Conservation (phyloP, 805 yeast genomes). For the Kurtzmaniella cleridarum region DNA sequence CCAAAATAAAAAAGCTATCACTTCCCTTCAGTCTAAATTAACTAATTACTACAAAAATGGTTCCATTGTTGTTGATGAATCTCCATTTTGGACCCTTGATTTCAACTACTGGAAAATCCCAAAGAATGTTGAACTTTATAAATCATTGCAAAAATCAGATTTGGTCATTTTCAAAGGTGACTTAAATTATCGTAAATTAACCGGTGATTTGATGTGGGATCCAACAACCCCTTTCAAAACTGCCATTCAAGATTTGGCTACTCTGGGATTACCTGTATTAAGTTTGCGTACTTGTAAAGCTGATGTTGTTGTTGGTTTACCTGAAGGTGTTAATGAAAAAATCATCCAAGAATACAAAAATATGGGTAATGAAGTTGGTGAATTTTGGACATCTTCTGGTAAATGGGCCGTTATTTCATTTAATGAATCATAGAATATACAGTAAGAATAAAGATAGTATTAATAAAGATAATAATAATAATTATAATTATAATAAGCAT, state of each 20-base stretch:
- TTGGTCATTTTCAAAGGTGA: conserved; percentile 91
- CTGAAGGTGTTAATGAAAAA: conserved; percentile 65
- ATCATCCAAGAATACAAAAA: conserved; percentile 56
- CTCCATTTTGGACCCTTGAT: conserved; percentile 84
- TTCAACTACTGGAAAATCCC: conserved; percentile 71
- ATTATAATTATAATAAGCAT: too few species aligned
- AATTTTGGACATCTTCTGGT: conserved; percentile 84
- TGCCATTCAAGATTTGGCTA: conserved; percentile 67
- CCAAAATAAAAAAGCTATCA: conserved; percentile 17
- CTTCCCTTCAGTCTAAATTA: conserved; percentile 16
- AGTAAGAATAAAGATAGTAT: too few species aligned
- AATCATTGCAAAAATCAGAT: conserved; percentile 56
- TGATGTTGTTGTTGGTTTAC: conserved; percentile 86
- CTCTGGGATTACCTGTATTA: conserved; percentile 57
- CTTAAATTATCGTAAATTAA: conserved; percentile 87
- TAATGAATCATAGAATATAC: too few species aligned
- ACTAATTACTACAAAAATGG: conserved; percentile 14
- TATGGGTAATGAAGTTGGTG: conserved; percentile 56
- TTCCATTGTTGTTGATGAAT: conserved; percentile 32
- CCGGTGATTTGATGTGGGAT: conserved; percentile 89
- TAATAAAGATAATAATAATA: too few species aligned
- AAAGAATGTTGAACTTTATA: conserved; percentile 58
- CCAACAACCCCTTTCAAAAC: conserved; percentile 65
- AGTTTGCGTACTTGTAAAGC: conserved; percentile 94
- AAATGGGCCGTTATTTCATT: conserved; percentile 79